Base-by-base conservation (phyloP, 345 rosid genomes). In the Corchorus olitorius region DNA sequence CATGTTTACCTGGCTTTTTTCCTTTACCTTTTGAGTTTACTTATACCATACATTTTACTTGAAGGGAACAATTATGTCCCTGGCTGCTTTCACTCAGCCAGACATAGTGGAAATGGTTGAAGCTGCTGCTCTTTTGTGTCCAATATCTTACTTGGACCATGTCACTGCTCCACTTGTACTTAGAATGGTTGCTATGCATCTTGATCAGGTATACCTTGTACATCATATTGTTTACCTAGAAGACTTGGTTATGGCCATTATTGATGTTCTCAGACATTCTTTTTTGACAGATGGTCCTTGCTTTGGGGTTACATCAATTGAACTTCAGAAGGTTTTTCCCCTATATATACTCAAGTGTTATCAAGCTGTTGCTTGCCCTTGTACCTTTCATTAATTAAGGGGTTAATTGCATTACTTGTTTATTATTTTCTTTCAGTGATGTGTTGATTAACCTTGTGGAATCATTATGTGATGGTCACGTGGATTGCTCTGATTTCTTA, bases 121-220 rank as follows among this genome's bases (percentile, higher is more conserved):
- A 85, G 99, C 98, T 79, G 99, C 94, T 78, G 97, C 98, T 14
- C 89, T 95, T 81, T 86, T 95, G 65, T 88, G 87, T 75, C 98
- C 99, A 68, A 95, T 95, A 82, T 85, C 99, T 50, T 93, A 89
- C 86, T 86, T 95, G 87, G 93, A 84, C 61, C 97, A 93, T 85
- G 80, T 91, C 63, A 89, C 80, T 54, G 91, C 97, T 82, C 93
- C 97, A 50, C 92, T 93, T 82, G 97, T 89, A 50, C 89, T 81
- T 74, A 85, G 92, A 87, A 93, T 95, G 97, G 99, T 92, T 73
- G 78, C 75, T 70, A 33, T 88, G 84, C 99, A 95, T 88, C 90
- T 95, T 34, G 99, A 95, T 88, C 93, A 92, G 92, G 99, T 93
- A 82, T 37, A 49, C 45, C 58, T 73, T 58, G 72, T 64, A 75